Conservation (phyloP, 2,329 filamentous ascomycete species). For the Verticillium isaacii region DNA sequence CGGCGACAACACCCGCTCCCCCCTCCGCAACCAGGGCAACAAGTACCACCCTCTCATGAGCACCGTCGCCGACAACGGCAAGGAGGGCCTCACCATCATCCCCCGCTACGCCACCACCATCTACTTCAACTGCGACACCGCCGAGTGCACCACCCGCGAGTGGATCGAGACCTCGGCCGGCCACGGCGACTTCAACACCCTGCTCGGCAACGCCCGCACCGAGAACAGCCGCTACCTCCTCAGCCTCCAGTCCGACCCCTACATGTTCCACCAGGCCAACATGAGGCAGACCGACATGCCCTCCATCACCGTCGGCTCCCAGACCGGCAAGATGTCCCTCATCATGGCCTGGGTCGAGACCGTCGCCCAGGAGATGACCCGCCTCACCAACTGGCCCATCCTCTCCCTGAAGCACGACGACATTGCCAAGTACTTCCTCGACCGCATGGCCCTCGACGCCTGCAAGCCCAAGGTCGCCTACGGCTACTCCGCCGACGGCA, state of each 20-base stretch:
- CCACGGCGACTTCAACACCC: slow-evolving; percentile 44
- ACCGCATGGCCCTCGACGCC: slow-evolving; percentile 46
- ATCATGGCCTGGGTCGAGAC: slow-evolving; percentile 54
- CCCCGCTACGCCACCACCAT: slow-evolving; percentile 58
- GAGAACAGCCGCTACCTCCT: slow-evolving; percentile 54
- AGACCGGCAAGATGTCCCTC: slow-evolving; percentile 41
- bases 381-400: slow-evolving; percentile 33
- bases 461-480: slow-evolving; percentile 46
- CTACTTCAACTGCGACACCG: slow-evolving; percentile 59
- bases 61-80: slow-evolving; percentile 46
- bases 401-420: slow-evolving; percentile 33
- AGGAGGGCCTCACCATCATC: slow-evolving; percentile 50
- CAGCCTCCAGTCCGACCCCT: slow-evolving; percentile 45
- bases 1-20: slow-evolving; percentile 58
- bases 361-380: slow-evolving; percentile 46
- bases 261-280: slow-evolving; percentile 64
- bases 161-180: slow-evolving; percentile 57
- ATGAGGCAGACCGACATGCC: slow-evolving; percentile 44
- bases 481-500: slow-evolving; percentile 33
- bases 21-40: slow-evolving; percentile 44
- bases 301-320: slow-evolving; percentile 41
- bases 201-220: slow-evolving; percentile 44
- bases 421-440: slow-evolving; percentile 43
- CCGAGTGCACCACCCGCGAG: slow-evolving; percentile 51
- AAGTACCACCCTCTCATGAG: slow-evolving; percentile 51